Percentiles rank a stretch among this genome's conserved stretches.
Conservation (phyloP, 2,329 filamentous ascomycete genomes). For the Aspergillus hiratsukae region DNA sequence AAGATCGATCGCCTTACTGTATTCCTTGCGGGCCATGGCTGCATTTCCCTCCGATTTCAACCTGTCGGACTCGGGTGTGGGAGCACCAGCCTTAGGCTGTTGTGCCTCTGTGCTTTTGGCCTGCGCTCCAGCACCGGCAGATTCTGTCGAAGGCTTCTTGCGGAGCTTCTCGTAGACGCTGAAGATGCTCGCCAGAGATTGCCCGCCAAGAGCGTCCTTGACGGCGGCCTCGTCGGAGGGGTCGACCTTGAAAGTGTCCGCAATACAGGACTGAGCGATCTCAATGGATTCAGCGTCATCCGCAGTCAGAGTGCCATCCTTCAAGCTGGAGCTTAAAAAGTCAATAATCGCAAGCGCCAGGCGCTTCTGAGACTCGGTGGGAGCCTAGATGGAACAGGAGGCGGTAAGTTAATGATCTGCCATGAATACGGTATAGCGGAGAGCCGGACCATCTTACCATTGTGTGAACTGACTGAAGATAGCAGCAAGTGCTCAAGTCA, state of each 20-base stretch:
- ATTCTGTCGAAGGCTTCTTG: conserved; percentile 51
- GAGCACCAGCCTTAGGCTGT: conserved; percentile 31
- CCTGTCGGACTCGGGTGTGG: conserved; percentile 70
- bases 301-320: conserved; percentile 79
- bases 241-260: conserved; percentile 93
- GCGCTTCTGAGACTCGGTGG: conserved; percentile 66
- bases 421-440: neutral
- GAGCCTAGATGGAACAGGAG: conserved; percentile 25
- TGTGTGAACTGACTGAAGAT: neutral
- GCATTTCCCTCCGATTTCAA: conserved; percentile 90
- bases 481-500: conserved; percentile 15
- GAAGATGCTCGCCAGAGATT: conserved; percentile 89
- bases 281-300: conserved; percentile 94
- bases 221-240: conserved; percentile 69
- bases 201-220: conserved; percentile 72
- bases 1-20: conserved; percentile 71
- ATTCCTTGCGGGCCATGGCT: conserved; percentile 93
- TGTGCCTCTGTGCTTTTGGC: conserved; percentile 36
- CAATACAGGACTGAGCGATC: conserved; percentile 89
- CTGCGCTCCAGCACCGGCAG: conserved; percentile 40
- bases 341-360: conserved; percentile 96
- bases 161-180: conserved; percentile 94
- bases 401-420: neutral
- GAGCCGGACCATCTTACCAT: neutral
- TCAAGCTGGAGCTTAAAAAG: conserved; percentile 78